These are phyloP conservation scores for Candida gorgasii DNA, from an alignment of 805 yeast species.

Conservation along the genomic window DNA sequence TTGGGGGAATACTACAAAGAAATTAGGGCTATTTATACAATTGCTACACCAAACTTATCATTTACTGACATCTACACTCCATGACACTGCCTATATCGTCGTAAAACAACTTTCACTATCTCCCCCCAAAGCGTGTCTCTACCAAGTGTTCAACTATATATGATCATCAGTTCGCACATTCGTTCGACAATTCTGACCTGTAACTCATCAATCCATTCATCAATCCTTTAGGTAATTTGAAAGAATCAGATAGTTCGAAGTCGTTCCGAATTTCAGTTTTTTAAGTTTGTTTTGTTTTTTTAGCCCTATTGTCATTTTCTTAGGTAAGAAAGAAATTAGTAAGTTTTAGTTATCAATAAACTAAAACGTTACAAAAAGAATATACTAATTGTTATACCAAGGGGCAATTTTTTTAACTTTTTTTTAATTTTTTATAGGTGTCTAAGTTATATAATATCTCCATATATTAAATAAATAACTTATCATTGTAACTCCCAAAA, in stretches of 20 bases:
- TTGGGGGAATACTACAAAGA: no score
- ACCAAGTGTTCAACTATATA: no score
- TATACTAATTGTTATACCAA: no score
- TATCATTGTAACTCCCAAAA: background rate
- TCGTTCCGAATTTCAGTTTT: background rate
- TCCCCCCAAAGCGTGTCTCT: no score
- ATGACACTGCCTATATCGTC: no score
- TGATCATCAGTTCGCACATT: no score
- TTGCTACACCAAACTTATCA: no score
- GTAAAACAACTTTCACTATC: no score
- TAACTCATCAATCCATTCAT: background rate
- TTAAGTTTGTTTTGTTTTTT: background rate
- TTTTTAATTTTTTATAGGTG: slow-evolving; percentile 4
- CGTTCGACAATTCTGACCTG: no score
- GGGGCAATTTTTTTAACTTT: background rate
- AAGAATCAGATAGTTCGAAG: background rate
- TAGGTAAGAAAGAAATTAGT: background rate
- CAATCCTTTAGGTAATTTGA: background rate
- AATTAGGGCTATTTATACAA: no score
- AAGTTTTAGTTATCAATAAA: background rate
- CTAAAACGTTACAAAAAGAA: background rate
- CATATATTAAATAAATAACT: slow-evolving; percentile 12
- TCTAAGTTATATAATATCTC: slow-evolving; percentile 10
- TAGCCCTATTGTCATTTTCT: background rate
- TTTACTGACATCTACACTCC: no score